Conservation (phyloP, 2,329 filamentous ascomycete genomes). For the Colletotrichum camelliae region DNA sequence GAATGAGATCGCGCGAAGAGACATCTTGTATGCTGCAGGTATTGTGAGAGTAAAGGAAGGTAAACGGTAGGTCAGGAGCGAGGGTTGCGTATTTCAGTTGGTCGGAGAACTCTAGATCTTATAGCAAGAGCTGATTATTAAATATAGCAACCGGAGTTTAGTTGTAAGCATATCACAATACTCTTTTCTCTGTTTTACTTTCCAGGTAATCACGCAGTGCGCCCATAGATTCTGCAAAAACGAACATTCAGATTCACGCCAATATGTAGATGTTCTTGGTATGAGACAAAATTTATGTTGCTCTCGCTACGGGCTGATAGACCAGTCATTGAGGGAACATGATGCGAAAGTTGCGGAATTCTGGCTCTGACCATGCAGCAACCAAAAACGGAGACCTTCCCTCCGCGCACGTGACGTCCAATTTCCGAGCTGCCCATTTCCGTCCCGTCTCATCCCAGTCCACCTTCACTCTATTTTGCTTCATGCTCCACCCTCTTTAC, state of each 20-base stretch:
- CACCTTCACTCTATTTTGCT: constrained; percentile 4
- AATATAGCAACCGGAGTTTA: background rate
- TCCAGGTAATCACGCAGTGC: no score
- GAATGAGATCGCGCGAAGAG: background rate
- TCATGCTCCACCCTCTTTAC: background rate
- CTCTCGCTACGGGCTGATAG: no score
- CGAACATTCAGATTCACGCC: no score
- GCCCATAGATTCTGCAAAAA: no score
- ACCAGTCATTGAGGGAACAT: no score
- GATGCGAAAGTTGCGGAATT: no score
- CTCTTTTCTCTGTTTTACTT: background rate
- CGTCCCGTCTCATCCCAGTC: constrained; percentile 2
- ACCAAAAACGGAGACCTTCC: background rate
- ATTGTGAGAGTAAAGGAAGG: background rate
- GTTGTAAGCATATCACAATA: background rate
- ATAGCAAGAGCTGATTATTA: background rate
- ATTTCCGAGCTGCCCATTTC: background rate
- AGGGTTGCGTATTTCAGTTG: background rate
- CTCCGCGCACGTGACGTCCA: constrained; percentile 11
- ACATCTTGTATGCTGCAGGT: background rate
- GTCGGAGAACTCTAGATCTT: accelerated
- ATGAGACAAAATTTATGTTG: no score
- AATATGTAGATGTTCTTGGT: no score
- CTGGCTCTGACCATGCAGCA: no score
- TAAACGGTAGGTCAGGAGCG: background rate